Evolutionary conservation across 2,329 filamentous ascomycete species (phyloP).

Genomic region (Sporothrix curviconia): DNA sequence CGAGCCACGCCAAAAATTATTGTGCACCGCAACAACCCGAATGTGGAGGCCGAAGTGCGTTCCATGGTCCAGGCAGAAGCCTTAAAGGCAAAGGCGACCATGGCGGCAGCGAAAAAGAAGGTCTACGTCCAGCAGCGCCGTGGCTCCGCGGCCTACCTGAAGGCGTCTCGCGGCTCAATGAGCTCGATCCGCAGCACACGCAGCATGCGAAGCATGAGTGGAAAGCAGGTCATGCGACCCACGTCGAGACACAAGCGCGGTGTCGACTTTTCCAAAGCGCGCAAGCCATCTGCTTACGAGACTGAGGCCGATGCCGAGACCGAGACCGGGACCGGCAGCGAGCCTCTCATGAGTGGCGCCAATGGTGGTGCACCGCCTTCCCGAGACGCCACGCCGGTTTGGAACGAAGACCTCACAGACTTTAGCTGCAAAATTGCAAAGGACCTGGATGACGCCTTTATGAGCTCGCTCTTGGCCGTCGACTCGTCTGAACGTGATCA

Average conservation of each 20-base stretch:
- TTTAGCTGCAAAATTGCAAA: constrained; percentile 81
- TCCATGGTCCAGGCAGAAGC: constrained; percentile 24
- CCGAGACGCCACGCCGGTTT: constrained; percentile 27
- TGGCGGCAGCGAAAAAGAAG: constrained; percentile 12
- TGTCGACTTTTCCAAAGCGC: constrained; percentile 48
- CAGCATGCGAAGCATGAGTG: constrained; percentile 17
- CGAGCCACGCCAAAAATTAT: constrained; percentile 61
- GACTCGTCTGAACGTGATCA: constrained; percentile 16
- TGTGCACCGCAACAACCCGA: constrained; percentile 50
- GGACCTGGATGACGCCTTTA: constrained; percentile 90
- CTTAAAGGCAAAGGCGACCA: constrained; percentile 3
- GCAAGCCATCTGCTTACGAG: constrained; percentile 29
- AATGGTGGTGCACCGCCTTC: not conserved
- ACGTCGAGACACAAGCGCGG: constrained; percentile 44
- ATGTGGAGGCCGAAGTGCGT: constrained; percentile 29
- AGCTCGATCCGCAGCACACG: constrained; percentile 43
- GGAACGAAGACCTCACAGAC: constrained; percentile 70
- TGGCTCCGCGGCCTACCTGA: constrained; percentile 24
- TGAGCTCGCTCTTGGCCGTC: constrained; percentile 47
- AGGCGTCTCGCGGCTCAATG: constrained; percentile 37
- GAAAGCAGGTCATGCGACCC: constrained; percentile 38
- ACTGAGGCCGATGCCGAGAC: constrained; percentile 8
- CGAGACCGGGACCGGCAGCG: too few species aligned
- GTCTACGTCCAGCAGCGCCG: constrained; percentile 27
- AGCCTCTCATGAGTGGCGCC: constrained; percentile 13